Percentiles rank a stretch among this genome's conserved stretches.
phyloP scores from a whole-genome alignment of 106 monocot species.

The Dendrobium catenatum region DNA sequence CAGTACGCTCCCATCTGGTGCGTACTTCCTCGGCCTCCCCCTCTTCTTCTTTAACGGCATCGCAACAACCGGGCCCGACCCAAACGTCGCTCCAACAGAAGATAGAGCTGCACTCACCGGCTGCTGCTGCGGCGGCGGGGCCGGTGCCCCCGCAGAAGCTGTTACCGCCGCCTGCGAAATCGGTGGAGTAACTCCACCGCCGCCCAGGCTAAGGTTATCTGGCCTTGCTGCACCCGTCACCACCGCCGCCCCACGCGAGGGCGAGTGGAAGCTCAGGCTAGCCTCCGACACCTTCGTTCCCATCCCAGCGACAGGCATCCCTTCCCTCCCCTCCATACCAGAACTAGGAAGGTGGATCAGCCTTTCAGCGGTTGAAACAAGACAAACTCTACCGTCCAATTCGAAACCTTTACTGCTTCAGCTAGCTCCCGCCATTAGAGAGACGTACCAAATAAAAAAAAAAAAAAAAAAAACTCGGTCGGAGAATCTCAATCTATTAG shows the following conservation, averaged over 20 bases:
- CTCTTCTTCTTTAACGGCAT: slow-evolving; percentile 52
- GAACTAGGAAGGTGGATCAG: neutral
- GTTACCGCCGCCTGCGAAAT: neutral
- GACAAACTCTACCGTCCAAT: neutral
- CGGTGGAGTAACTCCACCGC: neutral
- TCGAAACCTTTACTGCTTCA: neutral
- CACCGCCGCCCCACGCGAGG: neutral
- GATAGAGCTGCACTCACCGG: no score
- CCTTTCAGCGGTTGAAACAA: neutral
- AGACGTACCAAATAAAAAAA: neutral
- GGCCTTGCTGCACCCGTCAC: neutral
- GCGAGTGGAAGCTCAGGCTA: neutral
- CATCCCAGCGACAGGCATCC: neutral
- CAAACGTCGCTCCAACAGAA: no score
- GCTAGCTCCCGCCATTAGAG: neutral
- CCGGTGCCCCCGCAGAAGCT: no score
- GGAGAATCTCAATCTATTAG: neutral
- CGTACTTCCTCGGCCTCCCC: slow-evolving; percentile 94
- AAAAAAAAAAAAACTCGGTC: neutral
- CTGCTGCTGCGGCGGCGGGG: no score
- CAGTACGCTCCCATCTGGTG: slow-evolving; percentile 57
- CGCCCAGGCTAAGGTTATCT: slow-evolving; percentile 37
- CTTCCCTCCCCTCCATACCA: slow-evolving; percentile 26
- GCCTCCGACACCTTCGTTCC: slow-evolving; percentile 1
- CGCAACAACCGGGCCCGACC: neutral